Base-by-base conservation (phyloP, 139 green algal species). In the Trebouxia sp. region DNA sequence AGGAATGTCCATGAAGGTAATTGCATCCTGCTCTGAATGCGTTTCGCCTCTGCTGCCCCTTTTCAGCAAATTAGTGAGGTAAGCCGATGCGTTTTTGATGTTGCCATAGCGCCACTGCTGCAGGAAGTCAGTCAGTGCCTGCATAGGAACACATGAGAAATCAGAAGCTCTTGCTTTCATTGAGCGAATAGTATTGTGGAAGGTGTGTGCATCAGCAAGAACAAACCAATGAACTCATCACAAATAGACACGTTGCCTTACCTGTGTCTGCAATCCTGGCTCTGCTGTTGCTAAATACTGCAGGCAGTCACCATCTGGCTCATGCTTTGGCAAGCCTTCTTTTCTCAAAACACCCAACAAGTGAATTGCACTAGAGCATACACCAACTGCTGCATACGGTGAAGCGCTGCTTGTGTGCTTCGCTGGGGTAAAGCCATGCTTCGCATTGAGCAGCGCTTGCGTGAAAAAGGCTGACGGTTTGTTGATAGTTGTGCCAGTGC, bases 1-100 rank as follows among this genome's bases (percentile, higher is more conserved):
- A 72, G 62, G 35, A 30, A 72, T 35, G 28, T 72, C 62, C 35
- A 72, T 72, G 62, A 72, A 72, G 10, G 62, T 32, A 11, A 72
- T 12, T 12, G 35, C 32, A 8, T 72, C 62, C 15, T 72, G 62
- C 42, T 72, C 62, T 45, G 62, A 42, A 32, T 22, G 37, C 62
- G n/a, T 8, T n/a, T 9, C n/a, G 35, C 28, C 32, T 22, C 43
- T 42, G 11, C 20, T 45, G 12, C 32, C 62, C 37, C 35, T 72
- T 72, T 17, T 43, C 32, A 72, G 20, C 35, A 72, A 72, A 14
- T 72, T 35, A n/a, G 62, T 72, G 32, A 72, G 43, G 32, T 72
- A 72, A 9, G 62, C 62, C 26, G 62, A 72, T 12, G 62, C 32
- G 20, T 72, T 72, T 43, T 45, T 72, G 62, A 72, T 72, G 9